Base-by-base conservation (phyloP, 768 basidiomycete genomes). In the Hygrophorus pudorinus region DNA sequence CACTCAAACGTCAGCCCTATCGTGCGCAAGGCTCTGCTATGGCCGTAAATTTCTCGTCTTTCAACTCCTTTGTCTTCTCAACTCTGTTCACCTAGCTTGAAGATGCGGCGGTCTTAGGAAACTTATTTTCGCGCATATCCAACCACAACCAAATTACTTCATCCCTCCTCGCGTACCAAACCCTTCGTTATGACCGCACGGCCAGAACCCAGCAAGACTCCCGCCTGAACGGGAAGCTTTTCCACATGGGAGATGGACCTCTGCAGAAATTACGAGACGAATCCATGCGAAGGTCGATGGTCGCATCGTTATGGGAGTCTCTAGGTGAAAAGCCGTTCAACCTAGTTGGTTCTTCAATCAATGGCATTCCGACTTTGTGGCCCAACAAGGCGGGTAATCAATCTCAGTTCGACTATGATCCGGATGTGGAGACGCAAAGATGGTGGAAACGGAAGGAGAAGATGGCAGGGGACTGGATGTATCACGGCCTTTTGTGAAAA, bases 191-290 rank as follows among this genome's bases (percentile, higher is more conserved):
- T 28, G 50, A 59, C 4, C 75, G 79, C 20, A 66, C 75, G 3
- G 62, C 70, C 0, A 61, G 54, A 11, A 75, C 73, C 1, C 79
- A 81, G 50, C 53, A 54, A 0, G 65, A 69, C 13, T 69, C 75
- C 3, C 65, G 72, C 1, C 50, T 69, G 28, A 79, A 79, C 53
- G 72, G 75, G 48, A 48, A 60, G 36, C 68, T 72, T 35, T 79
- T 79, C 57, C 78, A 81, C 52, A 56, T 78, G 0, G 61, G 63
- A 0, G 79, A 80, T 44, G 77, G 78, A 0, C 66, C 68, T 1
- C 69, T 65, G 28, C 79, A 80, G 47, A 57, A 65, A 42, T 57
- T 54, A 38, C 65, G 79, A 18, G 79, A 80, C 46, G 56, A 52
- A n/a, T 59, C 64, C 13, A 79, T 81, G 76, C 62, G 61, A 9